Conservation (phyloP, 2,329 filamentous ascomycete species). For the Pseudocercospora musae region DNA sequence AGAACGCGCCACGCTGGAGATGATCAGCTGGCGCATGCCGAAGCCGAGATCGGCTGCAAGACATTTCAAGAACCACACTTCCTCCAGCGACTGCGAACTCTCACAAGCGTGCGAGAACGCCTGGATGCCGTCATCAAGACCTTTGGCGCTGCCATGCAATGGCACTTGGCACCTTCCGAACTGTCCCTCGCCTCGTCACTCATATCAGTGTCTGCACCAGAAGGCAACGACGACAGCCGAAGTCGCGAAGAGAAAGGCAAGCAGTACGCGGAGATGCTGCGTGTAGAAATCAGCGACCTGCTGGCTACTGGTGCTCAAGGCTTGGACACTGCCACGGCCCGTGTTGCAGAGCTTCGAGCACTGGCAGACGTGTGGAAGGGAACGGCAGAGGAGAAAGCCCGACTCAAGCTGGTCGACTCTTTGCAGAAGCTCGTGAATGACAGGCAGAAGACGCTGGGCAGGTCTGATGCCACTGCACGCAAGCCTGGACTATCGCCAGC, state of each 20-base stretch:
- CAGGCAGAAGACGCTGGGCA: constrained; percentile 47
- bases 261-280: constrained; percentile 67
- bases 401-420: constrained; percentile 75
- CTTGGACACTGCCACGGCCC: constrained; percentile 67
- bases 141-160: constrained; percentile 95
- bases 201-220: constrained; percentile 83
- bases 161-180: constrained; percentile 85
- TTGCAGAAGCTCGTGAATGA: constrained; percentile 83
- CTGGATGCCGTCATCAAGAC: constrained; percentile 85
- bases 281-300: constrained; percentile 67
- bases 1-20: constrained; percentile 10
- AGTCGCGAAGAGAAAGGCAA: constrained; percentile 84
- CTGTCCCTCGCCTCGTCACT: constrained; percentile 82
- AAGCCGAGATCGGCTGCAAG: not conserved
- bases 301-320: constrained; percentile 60
- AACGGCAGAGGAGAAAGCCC: constrained; percentile 89
- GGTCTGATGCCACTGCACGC: constrained; percentile 13
- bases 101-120: constrained; percentile 77
- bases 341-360: constrained; percentile 74
- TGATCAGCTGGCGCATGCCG: constrained; percentile 4
- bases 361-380: constrained; percentile 85
- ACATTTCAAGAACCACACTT: constrained; percentile 43
- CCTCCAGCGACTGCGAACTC: constrained; percentile 74
- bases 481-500: constrained; percentile 22
- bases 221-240: constrained; percentile 52